These are phyloP conservation scores for Haematococcus lacustris DNA, from an alignment of 139 green algal species.

Conservation along the genomic window DNA sequence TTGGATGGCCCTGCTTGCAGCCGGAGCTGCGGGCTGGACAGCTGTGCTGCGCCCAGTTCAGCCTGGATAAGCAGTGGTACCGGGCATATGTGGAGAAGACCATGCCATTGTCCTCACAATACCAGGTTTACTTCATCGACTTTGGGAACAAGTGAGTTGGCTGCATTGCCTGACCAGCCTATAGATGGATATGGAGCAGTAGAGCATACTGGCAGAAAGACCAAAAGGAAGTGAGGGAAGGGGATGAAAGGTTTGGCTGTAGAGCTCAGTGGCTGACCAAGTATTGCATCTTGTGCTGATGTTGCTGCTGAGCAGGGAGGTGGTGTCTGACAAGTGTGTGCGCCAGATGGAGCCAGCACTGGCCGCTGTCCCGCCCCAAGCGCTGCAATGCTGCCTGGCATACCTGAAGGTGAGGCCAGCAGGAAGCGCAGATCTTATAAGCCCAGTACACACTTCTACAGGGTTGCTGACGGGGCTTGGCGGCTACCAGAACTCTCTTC, in stretches of 20 bases:
- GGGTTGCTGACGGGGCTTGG: no score
- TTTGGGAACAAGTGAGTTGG: constrained; percentile 78
- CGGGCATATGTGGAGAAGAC: constrained; percentile 38
- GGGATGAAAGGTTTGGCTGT: no score
- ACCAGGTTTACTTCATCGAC: constrained; percentile 88
- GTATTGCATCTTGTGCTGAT: no score
- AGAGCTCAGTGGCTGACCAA: no score
- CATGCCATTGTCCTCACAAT: constrained; percentile 22
- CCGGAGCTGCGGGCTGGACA: constrained; percentile 48
- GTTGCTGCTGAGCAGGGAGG: constrained; percentile 59
- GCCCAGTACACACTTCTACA: not conserved
- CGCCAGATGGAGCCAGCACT: constrained; percentile 58
- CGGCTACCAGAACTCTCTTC: no score
- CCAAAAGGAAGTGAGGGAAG: no score
- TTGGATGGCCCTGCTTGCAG: constrained; percentile 12
- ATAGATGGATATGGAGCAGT: no score
- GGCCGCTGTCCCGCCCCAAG: constrained; percentile 65
- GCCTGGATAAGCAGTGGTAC: constrained; percentile 76
- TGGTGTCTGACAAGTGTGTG: constrained; percentile 27
- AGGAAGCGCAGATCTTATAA: not conserved
- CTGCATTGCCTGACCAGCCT: no score
- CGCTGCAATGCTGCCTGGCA: constrained; percentile 38
- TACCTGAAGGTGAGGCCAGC: constrained; percentile 43
- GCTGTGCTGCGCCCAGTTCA: constrained; percentile 67
- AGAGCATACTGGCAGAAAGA: no score